Percentiles rank a stretch among this genome's conserved stretches.
phyloP scores from a whole-genome alignment of 1,139 yeast genomes.

The Wickerhamiella infanticola region DNA sequence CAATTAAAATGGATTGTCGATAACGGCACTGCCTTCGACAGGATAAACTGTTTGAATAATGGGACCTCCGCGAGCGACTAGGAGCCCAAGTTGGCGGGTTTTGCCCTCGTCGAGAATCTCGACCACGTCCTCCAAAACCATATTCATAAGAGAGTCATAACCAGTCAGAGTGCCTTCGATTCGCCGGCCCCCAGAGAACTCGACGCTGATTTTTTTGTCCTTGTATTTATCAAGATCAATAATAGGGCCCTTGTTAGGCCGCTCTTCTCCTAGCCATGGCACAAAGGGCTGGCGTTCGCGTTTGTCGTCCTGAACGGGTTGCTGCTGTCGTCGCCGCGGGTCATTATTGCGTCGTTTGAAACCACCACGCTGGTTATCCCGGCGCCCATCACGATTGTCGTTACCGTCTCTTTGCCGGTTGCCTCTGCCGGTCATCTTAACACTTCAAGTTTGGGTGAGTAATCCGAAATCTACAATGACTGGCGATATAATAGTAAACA shows the following conservation, averaged over 20 bases:
- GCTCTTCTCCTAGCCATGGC: constrained; percentile 33
- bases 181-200: constrained; percentile 76
- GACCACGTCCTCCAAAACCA: constrained; percentile 71
- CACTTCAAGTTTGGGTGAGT: background rate
- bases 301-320: constrained; percentile 14
- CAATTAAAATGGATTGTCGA: constrained; percentile 1
- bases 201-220: constrained; percentile 59
- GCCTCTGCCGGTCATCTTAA: background rate
- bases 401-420: background rate
- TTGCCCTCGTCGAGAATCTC: constrained; percentile 38
- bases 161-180: constrained; percentile 70
- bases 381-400: background rate
- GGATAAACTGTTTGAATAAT: constrained; percentile 63
- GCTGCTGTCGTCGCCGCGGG: constrained; percentile 8
- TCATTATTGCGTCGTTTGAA: background rate
- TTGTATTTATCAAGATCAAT: constrained; percentile 65
- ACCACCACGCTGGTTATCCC: background rate
- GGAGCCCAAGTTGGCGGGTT: constrained; percentile 54
- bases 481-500: constrained; percentile 31
- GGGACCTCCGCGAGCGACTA: constrained; percentile 78
- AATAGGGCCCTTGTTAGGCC: constrained; percentile 83
- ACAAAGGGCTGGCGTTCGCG: constrained; percentile 16
- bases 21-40: constrained; percentile 40
- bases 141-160: constrained; percentile 82
- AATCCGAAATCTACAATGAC: background rate